Evolutionary conservation across 495 filamentous ascomycete genomes (phyloP), one percentile per base, ranked within the genome.

Genomic region (Cudoniella acicularis): DNA sequence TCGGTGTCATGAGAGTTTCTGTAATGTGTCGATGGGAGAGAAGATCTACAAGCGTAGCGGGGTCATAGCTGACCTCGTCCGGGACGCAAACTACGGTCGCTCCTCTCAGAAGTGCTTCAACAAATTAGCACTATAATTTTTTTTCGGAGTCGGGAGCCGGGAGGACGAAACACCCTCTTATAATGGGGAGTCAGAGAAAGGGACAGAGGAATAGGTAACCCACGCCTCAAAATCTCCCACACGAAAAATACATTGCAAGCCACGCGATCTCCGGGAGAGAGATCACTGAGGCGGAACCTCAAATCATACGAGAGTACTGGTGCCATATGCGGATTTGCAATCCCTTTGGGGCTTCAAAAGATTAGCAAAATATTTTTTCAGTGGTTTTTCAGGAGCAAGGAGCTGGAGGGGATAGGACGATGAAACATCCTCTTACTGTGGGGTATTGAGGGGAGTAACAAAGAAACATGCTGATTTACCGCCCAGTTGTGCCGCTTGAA

Each of bases 221-320:
- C n/a, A n/a, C n/a, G 86, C 10, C 86, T 81, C 24, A 89, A 56
- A n/a, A 87, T 87, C 59, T 89, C 86, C 86, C 86, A 89, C 51
- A 89, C 72, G 66, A 89, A 89, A 64, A 87, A 89, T 20, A 87
- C 86, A 77, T 89, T 89, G 64, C 85, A 89, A 18, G 86, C 86
- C 10, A 87, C 84, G 1, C 86, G 81, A 58, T 87, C 86, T 2
- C 84, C 83, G 0, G 82, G 83, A 22, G 77, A 69, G 3, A 85
- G 70, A 66, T 89, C 83, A 54, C 80, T 83, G 1, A 87, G 63
- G 10, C 64, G 73, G 64, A 87, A 89, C 70, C 86, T 73, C 56
- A 87, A 61, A 61, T 87, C 73, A 60, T 87, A 89, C 22, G 84
- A 87, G 18, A 81, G 75, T 3, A 89, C 84, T 2, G 85, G 75